phyloP scores from a whole-genome alignment of 2,329 filamentous ascomycete genomes.

The Alternaria rosae region DNA sequence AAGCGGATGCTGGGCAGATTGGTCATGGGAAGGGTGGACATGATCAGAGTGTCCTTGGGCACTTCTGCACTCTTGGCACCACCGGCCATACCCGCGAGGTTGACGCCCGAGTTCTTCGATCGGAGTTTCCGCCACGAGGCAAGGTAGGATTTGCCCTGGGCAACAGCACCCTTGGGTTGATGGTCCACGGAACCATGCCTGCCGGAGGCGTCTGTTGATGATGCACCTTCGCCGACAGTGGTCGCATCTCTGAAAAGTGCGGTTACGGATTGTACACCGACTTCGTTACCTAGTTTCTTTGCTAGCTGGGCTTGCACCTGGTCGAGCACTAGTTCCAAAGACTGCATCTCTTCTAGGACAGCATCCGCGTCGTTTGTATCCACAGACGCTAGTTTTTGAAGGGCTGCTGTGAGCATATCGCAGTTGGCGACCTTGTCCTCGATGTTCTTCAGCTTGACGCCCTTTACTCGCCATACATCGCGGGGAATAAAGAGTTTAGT shows the following conservation, averaged over 20 bases:
- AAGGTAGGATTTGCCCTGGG: slow-evolving; percentile 71
- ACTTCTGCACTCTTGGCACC: slow-evolving; percentile 36
- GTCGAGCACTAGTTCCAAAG: slow-evolving; percentile 83
- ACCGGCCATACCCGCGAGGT: slow-evolving; percentile 56
- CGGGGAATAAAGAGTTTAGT: slow-evolving; percentile 90
- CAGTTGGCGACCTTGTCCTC: slow-evolving; percentile 95
- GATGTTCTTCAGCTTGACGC: slow-evolving; percentile 87
- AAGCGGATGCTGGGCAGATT: slow-evolving; percentile 78
- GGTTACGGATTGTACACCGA: slow-evolving; percentile 79
- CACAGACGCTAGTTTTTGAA: slow-evolving; percentile 82
- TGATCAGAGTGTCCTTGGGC: slow-evolving; percentile 66
- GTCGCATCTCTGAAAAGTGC: slow-evolving; percentile 76
- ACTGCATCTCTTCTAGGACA: slow-evolving; percentile 92
- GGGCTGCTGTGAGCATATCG: slow-evolving; percentile 86
- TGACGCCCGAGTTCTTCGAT: slow-evolving; percentile 80
- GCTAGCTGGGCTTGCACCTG: slow-evolving; percentile 78
- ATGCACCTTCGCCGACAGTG: slow-evolving; percentile 41
- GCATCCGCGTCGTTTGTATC: slow-evolving; percentile 92
- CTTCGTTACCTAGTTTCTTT: slow-evolving; percentile 91
- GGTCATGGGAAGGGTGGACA: slow-evolving; percentile 65
- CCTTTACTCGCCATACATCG: slow-evolving; percentile 93
- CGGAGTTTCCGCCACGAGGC: slow-evolving; percentile 91
- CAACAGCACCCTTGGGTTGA: slow-evolving; percentile 43
- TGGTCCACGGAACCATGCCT: slow-evolving; percentile 44
- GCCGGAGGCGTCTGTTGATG: slow-evolving; percentile 31